Conservation (phyloP, 352 stramenopile genomes). For the Thalassiosira hispida region DNA sequence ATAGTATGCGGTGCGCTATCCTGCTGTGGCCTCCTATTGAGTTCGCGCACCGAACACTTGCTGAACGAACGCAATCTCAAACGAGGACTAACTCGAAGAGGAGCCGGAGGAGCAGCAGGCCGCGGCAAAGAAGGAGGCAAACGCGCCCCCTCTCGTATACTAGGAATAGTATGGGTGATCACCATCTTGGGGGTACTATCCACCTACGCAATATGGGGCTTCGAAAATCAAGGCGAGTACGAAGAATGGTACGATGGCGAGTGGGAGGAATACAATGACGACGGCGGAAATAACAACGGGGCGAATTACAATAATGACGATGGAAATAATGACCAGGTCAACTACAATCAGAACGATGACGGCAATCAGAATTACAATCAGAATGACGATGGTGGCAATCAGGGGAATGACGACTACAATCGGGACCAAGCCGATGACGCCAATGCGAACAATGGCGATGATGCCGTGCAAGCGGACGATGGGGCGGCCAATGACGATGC, state of each 20-base stretch:
- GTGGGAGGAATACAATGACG: constrained; percentile 1
- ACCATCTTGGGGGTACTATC: constrained; percentile 61
- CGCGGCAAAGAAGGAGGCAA: constrained; percentile 24
- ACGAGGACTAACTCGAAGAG: constrained; percentile 52
- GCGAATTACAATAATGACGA: constrained; percentile 16
- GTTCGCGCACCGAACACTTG: constrained; percentile 74
- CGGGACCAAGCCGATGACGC: constrained; percentile 15
- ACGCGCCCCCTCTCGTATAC: constrained; percentile 45
- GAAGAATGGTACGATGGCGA: constrained; percentile 25
- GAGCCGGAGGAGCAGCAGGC: constrained; percentile 14
- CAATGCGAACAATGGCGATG: constrained; percentile 20
- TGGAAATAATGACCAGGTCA: not conserved
- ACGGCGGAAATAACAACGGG: constrained; percentile 31
- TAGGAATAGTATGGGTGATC: constrained; percentile 60
- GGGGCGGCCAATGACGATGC: constrained; percentile 15
- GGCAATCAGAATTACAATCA: constrained; percentile 29
- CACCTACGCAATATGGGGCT: constrained; percentile 76
- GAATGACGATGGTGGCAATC: constrained; percentile 25
- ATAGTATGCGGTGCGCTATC: constrained; percentile 75
- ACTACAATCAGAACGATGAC: constrained; percentile 22
- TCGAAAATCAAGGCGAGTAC: constrained; percentile 39
- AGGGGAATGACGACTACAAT: constrained; percentile 20
- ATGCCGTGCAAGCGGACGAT: constrained; percentile 22
- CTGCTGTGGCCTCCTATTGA: constrained; percentile 77
- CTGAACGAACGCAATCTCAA: constrained; percentile 75